Conservation (phyloP, 352 stramenopile species). For the Globisporangium parvum region DNA sequence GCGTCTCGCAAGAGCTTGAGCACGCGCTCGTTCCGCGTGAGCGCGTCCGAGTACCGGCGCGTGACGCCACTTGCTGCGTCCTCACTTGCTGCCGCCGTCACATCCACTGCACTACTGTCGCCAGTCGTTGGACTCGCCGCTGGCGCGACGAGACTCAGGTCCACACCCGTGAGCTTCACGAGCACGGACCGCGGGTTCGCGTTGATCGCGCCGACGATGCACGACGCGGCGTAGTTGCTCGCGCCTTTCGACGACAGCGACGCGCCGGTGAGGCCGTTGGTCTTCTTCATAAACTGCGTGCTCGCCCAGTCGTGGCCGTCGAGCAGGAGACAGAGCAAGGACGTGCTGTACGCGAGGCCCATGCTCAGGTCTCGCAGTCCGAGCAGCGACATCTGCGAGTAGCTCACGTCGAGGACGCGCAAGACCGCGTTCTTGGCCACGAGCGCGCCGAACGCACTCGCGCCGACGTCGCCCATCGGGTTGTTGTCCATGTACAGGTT, state of each 20-base stretch:
- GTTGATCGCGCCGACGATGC: slow-evolving; percentile 66
- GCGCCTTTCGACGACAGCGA: slow-evolving; percentile 59
- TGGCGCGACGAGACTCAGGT: slow-evolving; percentile 44
- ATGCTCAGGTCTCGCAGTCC: slow-evolving; percentile 66
- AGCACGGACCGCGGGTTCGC: slow-evolving; percentile 57
- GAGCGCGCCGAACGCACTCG: slow-evolving; percentile 57
- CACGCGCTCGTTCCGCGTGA: slow-evolving; percentile 51
- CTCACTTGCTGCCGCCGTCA: not conserved
- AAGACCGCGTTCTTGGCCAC: slow-evolving; percentile 67
- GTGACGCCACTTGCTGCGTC: slow-evolving; percentile 1
- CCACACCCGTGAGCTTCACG: slow-evolving; percentile 75
- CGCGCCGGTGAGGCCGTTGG: slow-evolving; percentile 43
- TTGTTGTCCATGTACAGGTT: slow-evolving; percentile 86
- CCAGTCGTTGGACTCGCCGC: not conserved
- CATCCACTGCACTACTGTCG: not conserved
- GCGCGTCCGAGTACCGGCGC: slow-evolving; percentile 30
- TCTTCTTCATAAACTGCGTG: slow-evolving; percentile 83
- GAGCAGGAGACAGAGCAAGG: slow-evolving; percentile 63
- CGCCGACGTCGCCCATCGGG: slow-evolving; percentile 67
- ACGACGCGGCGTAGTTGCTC: slow-evolving; percentile 69
- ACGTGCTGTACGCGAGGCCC: slow-evolving; percentile 51
- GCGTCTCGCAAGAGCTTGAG: slow-evolving; percentile 44
- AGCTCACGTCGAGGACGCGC: slow-evolving; percentile 74
- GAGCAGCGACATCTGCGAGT: slow-evolving; percentile 74
- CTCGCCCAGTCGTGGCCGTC: slow-evolving; percentile 81